Conservation (phyloP, 352 stramenopile species). For the Halophytophthora polymorphica region DNA sequence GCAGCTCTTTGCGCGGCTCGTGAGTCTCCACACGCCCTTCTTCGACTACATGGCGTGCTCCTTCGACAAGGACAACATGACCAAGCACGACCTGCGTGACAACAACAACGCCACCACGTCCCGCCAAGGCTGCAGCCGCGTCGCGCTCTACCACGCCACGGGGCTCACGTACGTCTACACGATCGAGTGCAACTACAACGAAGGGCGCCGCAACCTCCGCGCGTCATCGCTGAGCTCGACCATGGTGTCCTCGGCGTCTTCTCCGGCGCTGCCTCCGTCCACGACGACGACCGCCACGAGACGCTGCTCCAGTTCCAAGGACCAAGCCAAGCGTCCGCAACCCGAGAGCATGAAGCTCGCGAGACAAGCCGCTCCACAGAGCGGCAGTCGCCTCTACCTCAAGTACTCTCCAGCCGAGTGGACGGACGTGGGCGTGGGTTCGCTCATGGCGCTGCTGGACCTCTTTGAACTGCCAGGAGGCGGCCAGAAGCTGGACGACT, state of each 20-base stretch:
- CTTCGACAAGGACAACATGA: constrained; percentile 86
- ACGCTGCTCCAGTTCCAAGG: constrained; percentile 12
- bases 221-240: constrained; percentile 14
- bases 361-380: constrained; percentile 12
- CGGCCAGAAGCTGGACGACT: constrained; percentile 27
- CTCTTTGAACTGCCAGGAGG: constrained; percentile 45
- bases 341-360: constrained; percentile 11
- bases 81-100: constrained; percentile 45
- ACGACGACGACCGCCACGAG: constrained; percentile 3
- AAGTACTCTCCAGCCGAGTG: constrained; percentile 72
- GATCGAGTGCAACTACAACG: constrained; percentile 93
- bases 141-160: constrained; percentile 71
- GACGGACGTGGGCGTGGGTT: constrained; percentile 65
- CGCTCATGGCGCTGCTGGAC: constrained; percentile 57
- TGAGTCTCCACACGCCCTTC: constrained; percentile 66
- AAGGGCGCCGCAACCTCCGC: constrained; percentile 42
- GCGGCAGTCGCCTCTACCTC: constrained; percentile 37
- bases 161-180: constrained; percentile 85
- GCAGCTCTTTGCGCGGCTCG: constrained; percentile 74
- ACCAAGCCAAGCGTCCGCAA: constrained; percentile 4
- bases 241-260: constrained; percentile 9
- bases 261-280: neutral
- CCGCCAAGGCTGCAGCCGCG: constrained; percentile 69
- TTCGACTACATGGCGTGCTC: constrained; percentile 87
- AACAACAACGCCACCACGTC: constrained; percentile 55